These are phyloP conservation scores for Metarhizium rileyi DNA, from an alignment of 2,329 filamentous ascomycete genomes.

Conservation along the genomic window DNA sequence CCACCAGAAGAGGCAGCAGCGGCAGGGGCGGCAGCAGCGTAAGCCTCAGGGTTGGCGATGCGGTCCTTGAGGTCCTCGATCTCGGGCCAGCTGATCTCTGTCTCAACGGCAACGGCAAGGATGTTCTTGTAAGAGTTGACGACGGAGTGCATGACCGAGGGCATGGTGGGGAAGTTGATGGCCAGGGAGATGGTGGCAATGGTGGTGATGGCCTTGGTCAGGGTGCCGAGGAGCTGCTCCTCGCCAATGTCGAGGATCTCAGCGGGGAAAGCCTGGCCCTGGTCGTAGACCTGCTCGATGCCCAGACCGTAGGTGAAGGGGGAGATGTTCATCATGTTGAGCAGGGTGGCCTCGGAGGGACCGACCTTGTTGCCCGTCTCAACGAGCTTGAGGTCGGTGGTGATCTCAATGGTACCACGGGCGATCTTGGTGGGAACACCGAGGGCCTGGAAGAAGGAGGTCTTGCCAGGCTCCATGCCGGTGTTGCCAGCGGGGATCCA, in stretches of 20 bases:
- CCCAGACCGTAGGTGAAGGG: slow-evolving; percentile 99
- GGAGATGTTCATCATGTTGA: slow-evolving; percentile 99
- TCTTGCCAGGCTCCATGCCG: slow-evolving; percentile 99
- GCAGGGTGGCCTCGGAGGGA: slow-evolving; percentile 93
- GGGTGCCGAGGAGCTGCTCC: slow-evolving; percentile 79
- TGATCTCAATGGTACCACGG: slow-evolving; percentile 99
- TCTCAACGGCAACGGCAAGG: slow-evolving; percentile 79
- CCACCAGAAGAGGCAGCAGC: slow-evolving; percentile 48
- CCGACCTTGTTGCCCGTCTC: slow-evolving; percentile 91
- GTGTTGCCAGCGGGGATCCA: slow-evolving; percentile 97
- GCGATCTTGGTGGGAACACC: slow-evolving; percentile 99
- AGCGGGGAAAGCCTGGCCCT: slow-evolving; percentile 84
- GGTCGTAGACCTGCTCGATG: slow-evolving; percentile 92
- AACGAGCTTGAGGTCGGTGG: slow-evolving; percentile 92
- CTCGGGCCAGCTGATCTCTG: slow-evolving; percentile 87
- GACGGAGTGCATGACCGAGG: slow-evolving; percentile 91
- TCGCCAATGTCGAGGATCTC: slow-evolving; percentile 88
- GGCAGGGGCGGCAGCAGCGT: slow-evolving; percentile 71
- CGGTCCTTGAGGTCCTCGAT: slow-evolving; percentile 99
- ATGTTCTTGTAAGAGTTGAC: slow-evolving; percentile 98
- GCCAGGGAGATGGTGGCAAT: slow-evolving; percentile 89
- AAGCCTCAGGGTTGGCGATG: slow-evolving; percentile 97
- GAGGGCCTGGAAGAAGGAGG: slow-evolving; percentile 99
- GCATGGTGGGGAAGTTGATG: slow-evolving; percentile 88
- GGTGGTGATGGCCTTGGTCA: slow-evolving; percentile 72